These are phyloP conservation scores for Puccinia hordei DNA, from an alignment of 1,284 basidiomycete genomes.

Conservation along the genomic window DNA sequence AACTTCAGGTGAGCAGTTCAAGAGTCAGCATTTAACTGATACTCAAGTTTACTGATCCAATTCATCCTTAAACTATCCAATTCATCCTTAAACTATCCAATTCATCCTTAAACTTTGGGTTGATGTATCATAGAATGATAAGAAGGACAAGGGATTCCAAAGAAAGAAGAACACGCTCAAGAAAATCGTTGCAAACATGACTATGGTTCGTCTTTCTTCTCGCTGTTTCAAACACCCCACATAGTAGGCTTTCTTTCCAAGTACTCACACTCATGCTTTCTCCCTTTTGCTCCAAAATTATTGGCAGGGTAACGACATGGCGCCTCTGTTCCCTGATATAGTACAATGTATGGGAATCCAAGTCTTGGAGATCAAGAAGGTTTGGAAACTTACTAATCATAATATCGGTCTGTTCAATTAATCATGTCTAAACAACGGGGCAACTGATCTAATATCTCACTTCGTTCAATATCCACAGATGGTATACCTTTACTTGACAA, in stretches of 20 bases:
- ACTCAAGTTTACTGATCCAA: neutral
- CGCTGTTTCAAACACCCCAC: neutral
- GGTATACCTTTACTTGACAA: constrained; percentile 89
- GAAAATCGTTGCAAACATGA: constrained; percentile 60
- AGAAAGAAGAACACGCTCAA: constrained; percentile 58
- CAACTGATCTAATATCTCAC: neutral
- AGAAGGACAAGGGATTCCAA: constrained; percentile 58
- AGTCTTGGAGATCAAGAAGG: constrained; percentile 92
- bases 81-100: constrained; percentile 4
- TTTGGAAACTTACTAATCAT: constrained; percentile 58
- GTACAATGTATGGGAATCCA: constrained; percentile 84
- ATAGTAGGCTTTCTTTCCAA: neutral
- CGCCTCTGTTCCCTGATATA: constrained; percentile 83
- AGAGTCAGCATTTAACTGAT: too few relatives aligned
- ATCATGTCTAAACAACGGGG: neutral
- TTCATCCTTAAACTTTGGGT: neutral
- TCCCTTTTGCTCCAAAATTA: neutral
- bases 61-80: neutral
- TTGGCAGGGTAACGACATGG: constrained; percentile 69
- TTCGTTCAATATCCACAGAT: constrained; percentile 63
- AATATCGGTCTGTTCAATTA: neutral
- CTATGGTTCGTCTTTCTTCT: constrained; percentile 53
- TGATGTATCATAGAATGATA: constrained; percentile 53
- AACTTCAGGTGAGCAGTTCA: constrained; percentile 54
- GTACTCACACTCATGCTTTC: neutral